Percentiles rank a stretch among this genome's conserved stretches.
phyloP scores from a whole-genome alignment of 495 filamentous ascomycete genomes.

The Copromyces sp. region DNA sequence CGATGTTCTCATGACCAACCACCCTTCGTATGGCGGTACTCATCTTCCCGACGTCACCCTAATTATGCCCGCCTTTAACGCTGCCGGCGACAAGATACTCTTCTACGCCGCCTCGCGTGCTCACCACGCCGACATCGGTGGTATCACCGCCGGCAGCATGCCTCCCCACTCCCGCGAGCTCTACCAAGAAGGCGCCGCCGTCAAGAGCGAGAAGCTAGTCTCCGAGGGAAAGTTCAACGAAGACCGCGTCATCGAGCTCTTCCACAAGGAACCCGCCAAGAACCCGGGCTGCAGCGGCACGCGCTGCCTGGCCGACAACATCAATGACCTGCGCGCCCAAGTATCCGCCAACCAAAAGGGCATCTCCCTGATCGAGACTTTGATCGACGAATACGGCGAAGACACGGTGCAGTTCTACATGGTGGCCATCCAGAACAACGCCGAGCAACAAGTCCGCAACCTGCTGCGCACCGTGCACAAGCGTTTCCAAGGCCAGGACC shows the following conservation, averaged over 20 bases:
- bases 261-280: slow-evolving; percentile 73
- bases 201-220: slow-evolving; percentile 90
- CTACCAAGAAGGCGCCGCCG: slow-evolving; percentile 88
- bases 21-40: slow-evolving; percentile 82
- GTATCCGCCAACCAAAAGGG: slow-evolving; percentile 95
- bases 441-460: slow-evolving; percentile 72
- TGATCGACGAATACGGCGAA: slow-evolving; percentile 87
- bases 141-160: slow-evolving; percentile 94
- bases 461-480: slow-evolving; percentile 72
- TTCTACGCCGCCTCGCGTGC: slow-evolving; percentile 96
- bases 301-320: slow-evolving; percentile 81
- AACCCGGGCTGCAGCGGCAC: slow-evolving; percentile 85
- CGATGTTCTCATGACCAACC: slow-evolving; percentile 92
- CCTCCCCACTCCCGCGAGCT: slow-evolving; percentile 88
- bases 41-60: slow-evolving; percentile 87
- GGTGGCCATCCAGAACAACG: slow-evolving; percentile 85
- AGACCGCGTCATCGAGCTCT: slow-evolving; percentile 68
- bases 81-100: slow-evolving; percentile 69
- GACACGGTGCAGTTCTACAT: slow-evolving; percentile 94
- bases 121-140: slow-evolving; percentile 95
- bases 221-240: slow-evolving; percentile 86
- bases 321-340: slow-evolving; percentile 94
- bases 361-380: slow-evolving; percentile 72
- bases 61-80: slow-evolving; percentile 79
- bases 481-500: slow-evolving; percentile 64